Conservation (phyloP, 768 basidiomycete genomes). For the Termitomyces sp. region DNA sequence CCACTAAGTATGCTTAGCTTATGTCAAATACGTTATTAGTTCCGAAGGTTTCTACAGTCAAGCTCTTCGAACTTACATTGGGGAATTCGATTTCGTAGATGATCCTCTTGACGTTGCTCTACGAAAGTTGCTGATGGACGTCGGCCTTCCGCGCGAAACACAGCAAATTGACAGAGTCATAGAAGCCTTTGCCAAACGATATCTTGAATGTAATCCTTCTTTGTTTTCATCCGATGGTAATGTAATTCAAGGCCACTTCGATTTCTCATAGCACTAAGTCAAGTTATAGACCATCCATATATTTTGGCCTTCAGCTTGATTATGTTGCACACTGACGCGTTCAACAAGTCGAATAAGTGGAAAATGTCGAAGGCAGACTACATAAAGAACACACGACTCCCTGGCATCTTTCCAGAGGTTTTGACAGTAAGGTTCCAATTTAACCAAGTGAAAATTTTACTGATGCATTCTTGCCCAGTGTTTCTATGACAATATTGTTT, state of each 20-base stretch:
- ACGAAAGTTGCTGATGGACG: slow-evolving; percentile 84
- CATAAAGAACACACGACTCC: slow-evolving; percentile 84
- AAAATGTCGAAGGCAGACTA: slow-evolving; percentile 98
- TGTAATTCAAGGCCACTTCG: slow-evolving; percentile 33
- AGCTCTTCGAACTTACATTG: slow-evolving; percentile 69
- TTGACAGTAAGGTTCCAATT: slow-evolving; percentile 60
- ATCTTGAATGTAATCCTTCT: slow-evolving; percentile 75
- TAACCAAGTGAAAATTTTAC: neutral
- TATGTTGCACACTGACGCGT: slow-evolving; percentile 97
- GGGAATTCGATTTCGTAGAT: slow-evolving; percentile 67
- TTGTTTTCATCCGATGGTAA: slow-evolving; percentile 75
- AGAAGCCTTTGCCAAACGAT: slow-evolving; percentile 87
- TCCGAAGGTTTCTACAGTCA: slow-evolving; percentile 62
- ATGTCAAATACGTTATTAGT: slow-evolving; percentile 30
- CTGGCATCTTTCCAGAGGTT: slow-evolving; percentile 76
- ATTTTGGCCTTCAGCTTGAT: slow-evolving; percentile 96
- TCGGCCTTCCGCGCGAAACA: slow-evolving; percentile 89
- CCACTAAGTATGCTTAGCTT: slow-evolving; percentile 3
- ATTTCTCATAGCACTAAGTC: neutral
- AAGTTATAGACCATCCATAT: slow-evolving; percentile 77
- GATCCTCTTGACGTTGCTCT: slow-evolving; percentile 91
- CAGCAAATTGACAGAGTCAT: slow-evolving; percentile 98
- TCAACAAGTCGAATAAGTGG: slow-evolving; percentile 95
- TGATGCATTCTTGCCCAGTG: slow-evolving; percentile 42
- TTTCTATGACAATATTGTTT: slow-evolving; percentile 95